Base-by-base conservation (phyloP, 2,329 filamentous ascomycete genomes). In the Sporothrix phasma region DNA sequence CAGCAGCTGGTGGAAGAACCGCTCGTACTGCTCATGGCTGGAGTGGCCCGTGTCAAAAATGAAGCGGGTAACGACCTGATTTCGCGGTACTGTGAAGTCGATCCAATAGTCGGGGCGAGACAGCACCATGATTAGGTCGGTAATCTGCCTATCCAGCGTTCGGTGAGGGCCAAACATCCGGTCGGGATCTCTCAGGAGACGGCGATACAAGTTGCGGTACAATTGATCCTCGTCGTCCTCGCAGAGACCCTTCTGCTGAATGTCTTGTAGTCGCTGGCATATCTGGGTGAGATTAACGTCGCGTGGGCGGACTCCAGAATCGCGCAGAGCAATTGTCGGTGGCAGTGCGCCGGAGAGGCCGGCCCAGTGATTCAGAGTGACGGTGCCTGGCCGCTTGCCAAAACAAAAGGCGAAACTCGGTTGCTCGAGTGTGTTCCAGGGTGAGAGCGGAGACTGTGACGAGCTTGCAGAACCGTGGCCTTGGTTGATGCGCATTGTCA, bases 1-100 rank as follows among this genome's bases (percentile, higher is more conserved):
- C 3, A 92, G 78, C n/a, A 92, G 76, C 73, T 92, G 88, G 72
- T 90, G 87, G 72, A 89, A 90, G 75, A 92, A 91, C 29, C 80
- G 81, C 65, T 82, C 80, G 69, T 87, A 88, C 65, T 81, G 79
- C 19, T 78, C 74, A 53, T 80, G 77, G 68, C 87, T 85, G 19
- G 78, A 76, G 41, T 80, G 77, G 64, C 80, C 78, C 13, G 80
- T 79, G 69, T 87, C 83, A 67, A 86, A 86, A 66, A 91, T 88
- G 74, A 88, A 90, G 62, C 86, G 84, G 3, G 88, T 88, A 26
- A 87, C 84, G 24, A 90, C 85, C 70, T 92, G 88, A 69, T 90
- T 89, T 70, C 83, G 83, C 3, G 82, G 82, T 41, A 80, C 78
- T 31, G 86, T 88, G 69, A 90, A 89, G 73, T 92, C 88, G 68